A percentile compares a stretch with the other conserved stretches of the same genome.
phyloP scores from a whole-genome alignment of 305 asterid genomes.

The Salvia sclarea region DNA sequence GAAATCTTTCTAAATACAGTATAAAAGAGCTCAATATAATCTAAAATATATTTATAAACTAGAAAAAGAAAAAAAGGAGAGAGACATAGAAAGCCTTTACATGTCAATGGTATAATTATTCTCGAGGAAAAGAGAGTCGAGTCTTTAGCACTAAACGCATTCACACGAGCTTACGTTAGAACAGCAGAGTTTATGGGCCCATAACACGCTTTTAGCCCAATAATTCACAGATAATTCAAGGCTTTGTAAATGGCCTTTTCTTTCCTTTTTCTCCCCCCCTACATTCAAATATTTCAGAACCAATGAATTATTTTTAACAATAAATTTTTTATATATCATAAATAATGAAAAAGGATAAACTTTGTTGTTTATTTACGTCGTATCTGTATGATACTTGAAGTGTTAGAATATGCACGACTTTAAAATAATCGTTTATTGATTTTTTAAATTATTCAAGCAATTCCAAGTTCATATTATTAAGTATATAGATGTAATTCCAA shows the following conservation, averaged over 20 bases:
- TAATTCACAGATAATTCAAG: not conserved
- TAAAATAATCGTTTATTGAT: too few relatives aligned
- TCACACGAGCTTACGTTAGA: slow-evolving; percentile 31
- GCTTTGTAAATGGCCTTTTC: slow-evolving; percentile 12
- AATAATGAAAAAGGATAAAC: too few relatives aligned
- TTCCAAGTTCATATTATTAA: too few relatives aligned
- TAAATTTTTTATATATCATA: too few relatives aligned
- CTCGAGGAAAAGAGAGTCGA: slow-evolving; percentile 25
- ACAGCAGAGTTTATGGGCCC: not conserved
- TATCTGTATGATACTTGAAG: too few relatives aligned
- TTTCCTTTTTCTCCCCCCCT: not conserved
- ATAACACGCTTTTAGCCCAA: slow-evolving; percentile 12
- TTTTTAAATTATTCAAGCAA: too few relatives aligned
- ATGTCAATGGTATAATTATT: not conserved
- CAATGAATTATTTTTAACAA: not conserved
- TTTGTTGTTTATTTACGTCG: too few relatives aligned
- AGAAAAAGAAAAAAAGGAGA: too few relatives aligned
- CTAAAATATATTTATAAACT: too few relatives aligned
- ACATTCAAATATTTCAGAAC: not conserved
- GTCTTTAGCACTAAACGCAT: slow-evolving; percentile 31
- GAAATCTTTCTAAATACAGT: not conserved
- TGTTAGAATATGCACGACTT: too few relatives aligned
- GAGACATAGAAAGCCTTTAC: not conserved
- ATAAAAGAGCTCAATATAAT: too few relatives aligned
- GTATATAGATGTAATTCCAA: too few relatives aligned